phyloP scores from a whole-genome alignment of 2,329 filamentous ascomycete genomes.

The Alternaria sp. region DNA sequence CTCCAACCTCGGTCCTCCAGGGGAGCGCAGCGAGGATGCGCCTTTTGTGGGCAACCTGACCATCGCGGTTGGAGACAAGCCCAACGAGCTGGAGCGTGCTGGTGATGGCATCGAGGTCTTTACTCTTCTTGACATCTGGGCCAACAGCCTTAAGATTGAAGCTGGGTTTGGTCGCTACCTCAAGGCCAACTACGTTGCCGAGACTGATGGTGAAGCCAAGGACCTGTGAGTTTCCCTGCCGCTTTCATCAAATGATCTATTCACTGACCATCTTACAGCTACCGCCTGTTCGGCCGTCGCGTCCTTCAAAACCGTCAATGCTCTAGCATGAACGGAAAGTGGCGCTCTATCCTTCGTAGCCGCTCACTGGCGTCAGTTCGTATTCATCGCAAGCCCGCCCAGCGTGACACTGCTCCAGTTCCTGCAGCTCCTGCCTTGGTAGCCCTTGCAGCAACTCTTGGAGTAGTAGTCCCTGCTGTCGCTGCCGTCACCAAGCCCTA shows the following conservation, averaged over 20 bases:
- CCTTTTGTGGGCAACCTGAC: conserved; percentile 36
- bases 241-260: neutral
- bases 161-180: conserved; percentile 39
- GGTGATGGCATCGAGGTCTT: conserved; percentile 26
- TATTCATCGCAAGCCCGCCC: conserved; percentile 23
- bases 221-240: conserved; percentile 30
- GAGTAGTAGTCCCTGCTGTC: neutral
- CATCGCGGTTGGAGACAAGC: conserved; percentile 28
- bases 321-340: conserved; percentile 27
- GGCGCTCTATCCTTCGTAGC: conserved; percentile 31
- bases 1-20: neutral
- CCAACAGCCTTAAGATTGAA: conserved; percentile 35
- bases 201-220: conserved; percentile 39
- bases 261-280: conserved; percentile 17
- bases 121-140: conserved; percentile 36
- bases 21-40: conserved; percentile 15
- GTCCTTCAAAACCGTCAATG: conserved; percentile 29
- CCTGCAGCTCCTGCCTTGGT: neutral
- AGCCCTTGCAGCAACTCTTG: neutral
- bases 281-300: conserved; percentile 38
- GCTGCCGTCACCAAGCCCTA: conserved; percentile 15
- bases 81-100: conserved; percentile 14
- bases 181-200: conserved; percentile 14
- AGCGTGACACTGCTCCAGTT: neutral
- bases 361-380: conserved; percentile 26